Evolutionary conservation across 2,329 filamentous ascomycete genomes (phyloP), one percentile per base, ranked within the genome.

Genomic region (Pyricularia sp.): DNA sequence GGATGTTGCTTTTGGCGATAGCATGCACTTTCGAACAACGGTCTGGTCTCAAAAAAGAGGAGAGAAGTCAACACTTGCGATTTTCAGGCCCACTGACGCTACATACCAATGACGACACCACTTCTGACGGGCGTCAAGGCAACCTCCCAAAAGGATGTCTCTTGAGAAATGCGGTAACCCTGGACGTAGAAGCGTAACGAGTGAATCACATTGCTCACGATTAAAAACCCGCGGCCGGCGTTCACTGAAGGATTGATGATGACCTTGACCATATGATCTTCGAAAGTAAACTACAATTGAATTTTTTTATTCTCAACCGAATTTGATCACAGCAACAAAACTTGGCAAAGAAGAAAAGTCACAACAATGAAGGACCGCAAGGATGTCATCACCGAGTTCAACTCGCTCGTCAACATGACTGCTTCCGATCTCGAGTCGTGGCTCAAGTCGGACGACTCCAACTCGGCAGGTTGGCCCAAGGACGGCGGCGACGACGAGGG

Each of bases 351-450:
- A 59, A 61, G 9, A 2, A 61, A 61, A 11, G 23, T 1, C 14
- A 26, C 7, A 4, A 26, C 17, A 61, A 68, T 68, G 66, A 64
- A 68, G 58, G 66, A 36, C 9, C 42, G 50, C 30, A 33, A 63
- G 30, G 55, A 63, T 26, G 66, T 68, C 58, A 42, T 68, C 58
- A 36, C 30, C 28, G 87, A 90, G 74, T 91, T 90, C 81, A 89
- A 90, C 71, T 81, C 86, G 58, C 77, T 89, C 65, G 86, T 90
- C 76, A 90, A 90, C 76, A 90, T 91, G 88, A 83, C 81, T 12
- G 80, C 86, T 1, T 76, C 81, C 1, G 87, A 90, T 71, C 81
- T 91, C 20, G 82, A 87, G 72, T 79, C 82, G 28, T 90, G 88
- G 88, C 82, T 90, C 28, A 81, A 85, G 71, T 81, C 82, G 7